These are phyloP conservation scores for Colletotrichum zoysiae DNA, from an alignment of 2,329 filamentous ascomycete species.

Conservation along the genomic window DNA sequence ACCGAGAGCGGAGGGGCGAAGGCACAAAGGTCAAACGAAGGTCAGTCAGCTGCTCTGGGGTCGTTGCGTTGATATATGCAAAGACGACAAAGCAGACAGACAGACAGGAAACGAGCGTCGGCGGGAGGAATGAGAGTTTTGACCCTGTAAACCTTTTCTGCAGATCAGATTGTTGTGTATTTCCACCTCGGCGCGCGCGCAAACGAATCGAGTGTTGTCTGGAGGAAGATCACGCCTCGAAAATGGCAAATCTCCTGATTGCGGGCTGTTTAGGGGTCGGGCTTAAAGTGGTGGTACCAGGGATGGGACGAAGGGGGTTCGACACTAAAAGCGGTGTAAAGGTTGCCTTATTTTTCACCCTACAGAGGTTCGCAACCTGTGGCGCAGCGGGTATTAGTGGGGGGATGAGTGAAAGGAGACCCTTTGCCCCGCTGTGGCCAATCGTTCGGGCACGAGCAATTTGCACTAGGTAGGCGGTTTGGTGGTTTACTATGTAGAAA, in stretches of 20 bases:
- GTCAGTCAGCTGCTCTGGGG: conserved; percentile 30
- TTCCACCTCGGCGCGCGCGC: conserved; percentile 24
- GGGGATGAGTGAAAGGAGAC: conserved; percentile 16
- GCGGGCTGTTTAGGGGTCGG: conserved; percentile 25
- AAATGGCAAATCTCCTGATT: conserved; percentile 42
- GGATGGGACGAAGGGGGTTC: conserved; percentile 28
- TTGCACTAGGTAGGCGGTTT: not conserved
- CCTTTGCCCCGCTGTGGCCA: conserved; percentile 38
- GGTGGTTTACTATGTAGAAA: not conserved
- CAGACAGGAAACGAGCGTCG: not conserved
- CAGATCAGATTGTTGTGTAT: conserved; percentile 11
- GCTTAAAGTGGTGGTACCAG: not conserved
- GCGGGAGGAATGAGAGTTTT: not conserved
- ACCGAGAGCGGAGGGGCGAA: conserved; percentile 12
- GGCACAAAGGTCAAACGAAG: conserved; percentile 20
- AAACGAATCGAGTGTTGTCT: conserved; percentile 32
- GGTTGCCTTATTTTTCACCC: not conserved
- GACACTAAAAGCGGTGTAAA: conserved; percentile 26
- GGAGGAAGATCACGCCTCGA: conserved; percentile 39
- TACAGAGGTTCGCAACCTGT: conserved; percentile 18
- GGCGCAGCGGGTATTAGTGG: conserved; percentile 41
- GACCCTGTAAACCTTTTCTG: conserved; percentile 1
- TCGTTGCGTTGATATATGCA: conserved; percentile 27
- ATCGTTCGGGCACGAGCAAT: conserved; percentile 31
- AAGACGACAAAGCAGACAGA: not conserved